Evolutionary conservation across 2,329 filamentous ascomycete species (phyloP).

Genomic region (Epichloe coenophiala): DNA sequence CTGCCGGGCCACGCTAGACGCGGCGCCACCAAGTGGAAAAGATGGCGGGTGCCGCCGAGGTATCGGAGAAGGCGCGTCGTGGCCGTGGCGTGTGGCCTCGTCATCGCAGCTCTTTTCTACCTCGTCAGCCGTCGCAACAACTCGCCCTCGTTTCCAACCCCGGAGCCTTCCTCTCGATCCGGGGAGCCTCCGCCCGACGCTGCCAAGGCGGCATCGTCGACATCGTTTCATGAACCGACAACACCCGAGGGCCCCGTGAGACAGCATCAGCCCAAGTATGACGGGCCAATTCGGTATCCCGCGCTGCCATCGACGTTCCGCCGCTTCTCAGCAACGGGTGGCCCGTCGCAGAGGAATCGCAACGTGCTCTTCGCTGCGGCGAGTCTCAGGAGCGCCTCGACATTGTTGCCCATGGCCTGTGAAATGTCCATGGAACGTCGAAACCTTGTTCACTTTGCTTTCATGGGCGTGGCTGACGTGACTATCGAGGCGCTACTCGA

Average conservation of each 20-base stretch:
- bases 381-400: slow-evolving; percentile 57
- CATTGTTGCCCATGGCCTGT: slow-evolving; percentile 70
- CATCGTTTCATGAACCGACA: neutral
- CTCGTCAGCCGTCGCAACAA: slow-evolving; percentile 10
- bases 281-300: slow-evolving; percentile 57
- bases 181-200: neutral
- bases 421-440: slow-evolving; percentile 60
- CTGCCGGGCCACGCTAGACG: slow-evolving; percentile 10
- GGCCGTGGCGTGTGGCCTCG: slow-evolving; percentile 29
- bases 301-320: slow-evolving; percentile 51
- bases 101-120: slow-evolving; percentile 43
- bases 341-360: slow-evolving; percentile 38
- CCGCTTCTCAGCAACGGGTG: slow-evolving; percentile 39
- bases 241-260: neutral
- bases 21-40: slow-evolving; percentile 23
- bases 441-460: slow-evolving; percentile 68
- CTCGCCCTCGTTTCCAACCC: slow-evolving; percentile 12
- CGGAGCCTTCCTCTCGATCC: too few species aligned
- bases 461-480: slow-evolving; percentile 63
- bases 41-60: slow-evolving; percentile 31
- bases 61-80: slow-evolving; percentile 40
- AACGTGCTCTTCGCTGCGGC: slow-evolving; percentile 73
- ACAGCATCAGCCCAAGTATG: slow-evolving; percentile 29
- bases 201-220: neutral
- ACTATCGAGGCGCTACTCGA: slow-evolving; percentile 53